Conservation (phyloP, 495 filamentous ascomycete species). For the Aspergillus bertholletiae region DNA sequence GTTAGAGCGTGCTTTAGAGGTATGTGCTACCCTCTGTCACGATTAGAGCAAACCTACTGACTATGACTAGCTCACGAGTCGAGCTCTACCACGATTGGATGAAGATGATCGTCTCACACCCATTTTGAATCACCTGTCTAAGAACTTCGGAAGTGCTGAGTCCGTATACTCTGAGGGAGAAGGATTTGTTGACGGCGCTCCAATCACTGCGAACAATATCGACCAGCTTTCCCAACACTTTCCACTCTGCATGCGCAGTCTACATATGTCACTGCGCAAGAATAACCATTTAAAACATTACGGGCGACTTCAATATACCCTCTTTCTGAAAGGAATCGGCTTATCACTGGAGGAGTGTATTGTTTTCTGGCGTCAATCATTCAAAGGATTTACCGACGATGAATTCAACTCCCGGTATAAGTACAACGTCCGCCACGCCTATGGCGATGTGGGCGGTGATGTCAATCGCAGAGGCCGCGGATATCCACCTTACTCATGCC, state of each 20-base stretch:
- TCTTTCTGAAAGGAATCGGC: conserved; percentile 97
- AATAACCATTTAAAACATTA: conserved; percentile 90
- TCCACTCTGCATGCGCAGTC: conserved; percentile 89
- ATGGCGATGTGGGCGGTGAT: conserved; percentile 95
- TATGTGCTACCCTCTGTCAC: conserved; percentile 28
- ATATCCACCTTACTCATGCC: conserved; percentile 87
- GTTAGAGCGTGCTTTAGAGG: conserved; percentile 78
- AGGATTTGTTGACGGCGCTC: conserved; percentile 57
- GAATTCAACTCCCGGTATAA: conserved; percentile 92
- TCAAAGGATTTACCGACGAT: conserved; percentile 84
- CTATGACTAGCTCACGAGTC: conserved; percentile 65
- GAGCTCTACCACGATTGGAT: conserved; percentile 86
- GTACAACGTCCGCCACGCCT: conserved; percentile 91
- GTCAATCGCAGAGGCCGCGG: conserved; percentile 77
- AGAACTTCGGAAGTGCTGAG: conserved; percentile 90
- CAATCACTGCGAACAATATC: conserved; percentile 73
- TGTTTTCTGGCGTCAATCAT: conserved; percentile 86
- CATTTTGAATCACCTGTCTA: conserved; percentile 86
- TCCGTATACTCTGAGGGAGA: conserved; percentile 64
- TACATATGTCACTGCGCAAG: conserved; percentile 78
- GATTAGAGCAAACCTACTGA: conserved; percentile 13
- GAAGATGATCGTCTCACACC: conserved; percentile 95
- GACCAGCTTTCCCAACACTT: conserved; percentile 83
- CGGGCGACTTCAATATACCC: conserved; percentile 89
- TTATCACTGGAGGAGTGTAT: conserved; percentile 87